Percentiles rank a stretch among this genome's conserved stretches.
These are phyloP conservation scores for Pontederia paniculata DNA, from an alignment of 176 grass and related monocot genomes.

Conservation along the genomic window DNA sequence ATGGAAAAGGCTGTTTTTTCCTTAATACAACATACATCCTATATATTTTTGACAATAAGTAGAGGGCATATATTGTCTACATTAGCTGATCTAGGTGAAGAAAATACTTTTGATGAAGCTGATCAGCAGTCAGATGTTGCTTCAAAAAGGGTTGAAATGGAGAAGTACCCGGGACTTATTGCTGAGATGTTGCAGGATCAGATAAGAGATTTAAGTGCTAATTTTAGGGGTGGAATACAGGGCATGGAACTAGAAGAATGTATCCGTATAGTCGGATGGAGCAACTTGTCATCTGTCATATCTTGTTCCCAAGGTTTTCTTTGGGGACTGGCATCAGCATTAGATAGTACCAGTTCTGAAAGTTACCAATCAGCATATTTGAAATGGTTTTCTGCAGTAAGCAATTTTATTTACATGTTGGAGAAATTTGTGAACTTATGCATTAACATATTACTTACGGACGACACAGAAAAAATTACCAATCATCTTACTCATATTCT, in stretches of 20 bases:
- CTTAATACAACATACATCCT: constrained; percentile 60
- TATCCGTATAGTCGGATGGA: constrained; percentile 29
- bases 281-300: constrained; percentile 45
- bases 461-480: constrained; percentile 26
- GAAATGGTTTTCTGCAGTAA: constrained; percentile 46
- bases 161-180: constrained; percentile 39
- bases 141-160: constrained; percentile 30
- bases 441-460: constrained; percentile 56
- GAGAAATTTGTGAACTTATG: constrained; percentile 64
- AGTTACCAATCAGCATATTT: constrained; percentile 16
- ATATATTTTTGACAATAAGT: constrained; percentile 57
- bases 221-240: constrained; percentile 24
- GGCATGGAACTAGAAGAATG: constrained; percentile 50
- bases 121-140: constrained; percentile 21
- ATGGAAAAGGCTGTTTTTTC: constrained; percentile 45
- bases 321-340: constrained; percentile 54
- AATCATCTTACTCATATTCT: constrained; percentile 18
- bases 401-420: constrained; percentile 44
- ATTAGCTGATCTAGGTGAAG: constrained; percentile 18
- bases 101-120: constrained; percentile 19
- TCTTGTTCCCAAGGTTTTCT: constrained; percentile 82
- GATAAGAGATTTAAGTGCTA: constrained; percentile 33
- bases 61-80: constrained; percentile 31
- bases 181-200: constrained; percentile 46
- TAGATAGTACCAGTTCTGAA: constrained; percentile 33